Base-by-base conservation (phyloP, 2,329 filamentous ascomycete genomes). In the Colletotrichum theobromicola region DNA sequence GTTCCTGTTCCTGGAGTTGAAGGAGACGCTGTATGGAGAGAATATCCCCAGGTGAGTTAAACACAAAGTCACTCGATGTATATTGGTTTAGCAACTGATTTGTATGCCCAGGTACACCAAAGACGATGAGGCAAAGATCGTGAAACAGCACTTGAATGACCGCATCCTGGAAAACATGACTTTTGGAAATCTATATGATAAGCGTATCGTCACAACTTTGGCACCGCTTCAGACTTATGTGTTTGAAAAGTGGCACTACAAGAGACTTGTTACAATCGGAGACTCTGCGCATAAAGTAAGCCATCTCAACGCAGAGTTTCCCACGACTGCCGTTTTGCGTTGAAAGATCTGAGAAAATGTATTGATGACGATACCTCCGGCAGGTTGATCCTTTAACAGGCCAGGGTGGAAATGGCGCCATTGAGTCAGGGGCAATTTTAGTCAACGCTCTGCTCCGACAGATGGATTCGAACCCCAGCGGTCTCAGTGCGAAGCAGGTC, bases 221-320 rank as follows among this genome's bases (percentile, higher is more conserved):
- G 67, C 74, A 1, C 57, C 66, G 4, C 21, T 75, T 5, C 71
- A 64, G 62, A 84, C 86, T 72, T 83, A 82, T 42, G 80, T 85
- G 2, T 81, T 85, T 26, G 74, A 81, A 12, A 79, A 81, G 35
- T 87, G 85, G 83, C 80, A 84, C 64, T 85, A 81, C 55, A 79
- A 81, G 9, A 78, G 86, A 15, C 81, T 85, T 5, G 79, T 87
- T 0, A 78, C 81, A 1, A 80, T 87, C 7, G 85, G 85, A 2
- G 86, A 87, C 71, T 80, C 85, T 2, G 83, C 81, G 7, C 85
- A 87, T 72, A 87, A 87, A 80, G 83, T 82, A 77, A n/a, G n/a
- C n/a, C n/a, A n/a, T n/a, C n/a, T n/a, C n/a, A n/a, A n/a, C n/a
- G n/a, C n/a, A n/a, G n/a, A n/a, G n/a, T n/a, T n/a, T n/a, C n/a